Evolutionary conservation across 2,329 filamentous ascomycete species (phyloP), one percentile per base, ranked within the genome.

Genomic region (Penicillium freii): DNA sequence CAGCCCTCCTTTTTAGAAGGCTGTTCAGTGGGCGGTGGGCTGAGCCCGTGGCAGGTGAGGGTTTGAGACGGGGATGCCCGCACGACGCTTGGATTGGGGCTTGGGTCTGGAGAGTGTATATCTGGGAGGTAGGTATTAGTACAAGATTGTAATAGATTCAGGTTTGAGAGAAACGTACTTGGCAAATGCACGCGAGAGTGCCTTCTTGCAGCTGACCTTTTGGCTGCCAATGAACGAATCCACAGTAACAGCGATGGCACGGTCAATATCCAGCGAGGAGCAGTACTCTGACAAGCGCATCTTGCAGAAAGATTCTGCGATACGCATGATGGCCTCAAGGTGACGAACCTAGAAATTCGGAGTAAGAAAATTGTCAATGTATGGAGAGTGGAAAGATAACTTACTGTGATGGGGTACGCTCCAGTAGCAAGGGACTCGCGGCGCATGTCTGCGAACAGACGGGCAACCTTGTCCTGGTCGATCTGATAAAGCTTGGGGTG

Each of bases 261-360:
- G 91, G 76, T 99, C 94, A 67, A 99, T 96, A 71, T 99, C 94
- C 58, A 89, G 85, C 1, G 89, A 79, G 6, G 89, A 88, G 76
- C 93, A 96, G 80, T 96, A 97, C 65, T 99, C 94, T 0, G 90
- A 94, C n/a, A 99, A 81, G 15, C 94, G 89, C 94, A 99, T 99
- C 71, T 96, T 93, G 76, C 90, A 95, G 78, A 99, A 99, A 0
- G 92, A 80, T 75, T 99, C 94, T 56, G 87, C 88, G 70, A 96
- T 96, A 71, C 94, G 91, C 79, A 99, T 95, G 70, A 97, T 97
- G 61, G 93, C 93, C 82, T 99, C 94, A 34, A 99, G 81, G 79
- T 99, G 94, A 80, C 94, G 92, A 63, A 97, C 91, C 92, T 96
- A 64, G 46, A 19, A 21, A 27, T 38, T 31, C 17, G 1, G 51